These are phyloP conservation scores for Cetraspora pellucida DNA, from an alignment of 192 early-diverging fungal genomes.

Conservation along the genomic window DNA sequence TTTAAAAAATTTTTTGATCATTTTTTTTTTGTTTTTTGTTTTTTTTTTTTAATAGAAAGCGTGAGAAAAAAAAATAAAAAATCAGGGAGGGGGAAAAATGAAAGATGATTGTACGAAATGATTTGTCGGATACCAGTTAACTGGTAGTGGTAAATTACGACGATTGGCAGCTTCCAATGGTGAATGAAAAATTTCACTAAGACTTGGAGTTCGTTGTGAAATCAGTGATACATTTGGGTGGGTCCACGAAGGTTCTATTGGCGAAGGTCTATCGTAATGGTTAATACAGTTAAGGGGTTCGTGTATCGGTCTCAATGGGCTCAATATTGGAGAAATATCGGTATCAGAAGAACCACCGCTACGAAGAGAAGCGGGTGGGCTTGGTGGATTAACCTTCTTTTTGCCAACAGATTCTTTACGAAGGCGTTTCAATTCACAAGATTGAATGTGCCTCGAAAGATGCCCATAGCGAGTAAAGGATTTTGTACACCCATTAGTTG, in stretches of 20 bases:
- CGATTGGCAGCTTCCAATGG: not conserved
- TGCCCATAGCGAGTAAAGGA: constrained; percentile 47
- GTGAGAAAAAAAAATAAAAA: not conserved
- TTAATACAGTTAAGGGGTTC: not conserved
- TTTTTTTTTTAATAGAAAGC: not conserved
- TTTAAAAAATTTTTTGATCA: too few species aligned
- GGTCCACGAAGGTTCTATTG: not conserved
- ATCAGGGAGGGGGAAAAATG: not conserved
- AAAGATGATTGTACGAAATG: not conserved
- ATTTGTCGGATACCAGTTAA: not conserved
- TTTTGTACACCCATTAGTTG: constrained; percentile 36
- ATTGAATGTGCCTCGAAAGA: constrained; percentile 38
- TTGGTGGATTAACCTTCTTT: not conserved
- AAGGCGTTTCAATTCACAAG: not conserved
- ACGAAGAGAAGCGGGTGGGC: not conserved
- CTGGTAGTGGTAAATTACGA: not conserved
- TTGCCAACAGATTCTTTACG: not conserved
- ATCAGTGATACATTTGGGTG: too few species aligned
- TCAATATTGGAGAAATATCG: not conserved
- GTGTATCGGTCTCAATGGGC: not conserved
- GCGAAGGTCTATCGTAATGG: not conserved
- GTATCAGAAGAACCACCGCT: not conserved
- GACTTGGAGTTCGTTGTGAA: not conserved
- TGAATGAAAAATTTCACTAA: not conserved
- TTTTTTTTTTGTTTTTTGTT: not conserved